Evolutionary conservation across 2,329 filamentous ascomycete genomes (phyloP).

Genomic region (Alternaria conjuncta): DNA sequence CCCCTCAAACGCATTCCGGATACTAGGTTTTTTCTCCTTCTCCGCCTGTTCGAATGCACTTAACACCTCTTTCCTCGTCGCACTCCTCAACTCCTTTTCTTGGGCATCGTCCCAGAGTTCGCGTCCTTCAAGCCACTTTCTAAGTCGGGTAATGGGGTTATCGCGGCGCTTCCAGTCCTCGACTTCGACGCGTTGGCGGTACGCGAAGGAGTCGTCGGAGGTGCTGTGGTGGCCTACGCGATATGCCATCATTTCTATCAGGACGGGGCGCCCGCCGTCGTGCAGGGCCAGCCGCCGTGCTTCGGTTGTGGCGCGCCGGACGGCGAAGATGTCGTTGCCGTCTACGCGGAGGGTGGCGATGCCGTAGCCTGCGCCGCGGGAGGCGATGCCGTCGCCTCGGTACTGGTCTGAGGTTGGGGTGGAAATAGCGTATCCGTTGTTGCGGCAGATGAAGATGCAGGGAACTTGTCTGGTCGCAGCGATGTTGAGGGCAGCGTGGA

Average conservation of each 20-base stretch:
- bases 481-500: conserved; percentile 89
- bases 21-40: conserved; percentile 77
- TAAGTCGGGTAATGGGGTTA: conserved; percentile 82
- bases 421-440: conserved; percentile 91
- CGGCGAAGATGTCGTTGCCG: conserved; percentile 93
- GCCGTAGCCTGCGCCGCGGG: conserved; percentile 86
- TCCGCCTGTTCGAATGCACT: conserved; percentile 85
- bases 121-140: conserved; percentile 88
- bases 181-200: conserved; percentile 90
- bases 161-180: conserved; percentile 92
- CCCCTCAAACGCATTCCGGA: conserved; percentile 80
- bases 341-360: conserved; percentile 92
- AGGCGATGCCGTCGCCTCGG: conserved; percentile 88
- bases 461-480: conserved; percentile 88
- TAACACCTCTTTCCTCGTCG: conserved; percentile 75
- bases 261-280: conserved; percentile 79
- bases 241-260: conserved; percentile 97
- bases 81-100: conserved; percentile 74
- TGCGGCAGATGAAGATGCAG: conserved; percentile 87
- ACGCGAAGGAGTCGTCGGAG: conserved; percentile 95
- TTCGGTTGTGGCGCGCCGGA: conserved; percentile 77
- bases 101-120: conserved; percentile 83
- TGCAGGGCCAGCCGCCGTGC: conserved; percentile 80
- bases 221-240: conserved; percentile 98
- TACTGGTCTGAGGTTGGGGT: conserved; percentile 92